These are phyloP conservation scores for Infundibulicybe gibba DNA, from an alignment of 768 basidiomycete genomes.

Conservation along the genomic window DNA sequence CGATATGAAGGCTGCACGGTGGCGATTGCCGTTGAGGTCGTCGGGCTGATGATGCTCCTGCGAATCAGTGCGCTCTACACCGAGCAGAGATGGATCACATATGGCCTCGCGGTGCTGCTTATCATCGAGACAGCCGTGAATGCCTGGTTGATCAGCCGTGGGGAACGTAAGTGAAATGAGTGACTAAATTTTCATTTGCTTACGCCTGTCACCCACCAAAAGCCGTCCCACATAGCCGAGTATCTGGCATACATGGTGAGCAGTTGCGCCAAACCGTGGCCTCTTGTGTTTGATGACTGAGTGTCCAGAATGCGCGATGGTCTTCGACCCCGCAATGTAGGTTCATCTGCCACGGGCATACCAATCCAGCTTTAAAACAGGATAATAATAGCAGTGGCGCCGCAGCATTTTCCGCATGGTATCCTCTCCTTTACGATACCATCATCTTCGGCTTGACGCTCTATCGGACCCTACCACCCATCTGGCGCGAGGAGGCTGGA, in stretches of 20 bases:
- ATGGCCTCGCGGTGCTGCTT: slow-evolving; percentile 30
- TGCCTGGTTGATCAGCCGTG: slow-evolving; percentile 45
- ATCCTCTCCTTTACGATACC: slow-evolving; percentile 30
- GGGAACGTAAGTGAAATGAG: slow-evolving; percentile 36
- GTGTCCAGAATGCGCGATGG: slow-evolving; percentile 12
- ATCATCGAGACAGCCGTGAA: slow-evolving; percentile 42
- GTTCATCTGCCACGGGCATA: slow-evolving; percentile 9
- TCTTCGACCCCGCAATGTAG: slow-evolving; percentile 34
- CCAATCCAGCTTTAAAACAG: background rate
- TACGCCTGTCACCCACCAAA: background rate
- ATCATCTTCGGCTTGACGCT: slow-evolving; percentile 21
- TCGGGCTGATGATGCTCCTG: slow-evolving; percentile 56
- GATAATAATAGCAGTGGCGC: slow-evolving; percentile 26
- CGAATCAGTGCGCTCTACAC: slow-evolving; percentile 40
- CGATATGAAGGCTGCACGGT: slow-evolving; percentile 51
- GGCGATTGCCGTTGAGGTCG: slow-evolving; percentile 44
- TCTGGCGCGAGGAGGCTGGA: slow-evolving; percentile 11
- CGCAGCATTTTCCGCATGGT: slow-evolving; percentile 47
- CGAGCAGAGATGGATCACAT: slow-evolving; percentile 24
- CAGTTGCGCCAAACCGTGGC: background rate
- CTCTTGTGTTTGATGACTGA: no score
- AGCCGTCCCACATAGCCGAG: slow-evolving; percentile 39
- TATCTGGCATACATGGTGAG: slow-evolving; percentile 31
- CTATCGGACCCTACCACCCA: slow-evolving; percentile 18
- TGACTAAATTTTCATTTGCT: background rate